Percentiles rank a stretch among this genome's conserved stretches.
Evolutionary conservation across 1,284 basidiomycete genomes (phyloP).

Genomic region (Trichosporon faecale): DNA sequence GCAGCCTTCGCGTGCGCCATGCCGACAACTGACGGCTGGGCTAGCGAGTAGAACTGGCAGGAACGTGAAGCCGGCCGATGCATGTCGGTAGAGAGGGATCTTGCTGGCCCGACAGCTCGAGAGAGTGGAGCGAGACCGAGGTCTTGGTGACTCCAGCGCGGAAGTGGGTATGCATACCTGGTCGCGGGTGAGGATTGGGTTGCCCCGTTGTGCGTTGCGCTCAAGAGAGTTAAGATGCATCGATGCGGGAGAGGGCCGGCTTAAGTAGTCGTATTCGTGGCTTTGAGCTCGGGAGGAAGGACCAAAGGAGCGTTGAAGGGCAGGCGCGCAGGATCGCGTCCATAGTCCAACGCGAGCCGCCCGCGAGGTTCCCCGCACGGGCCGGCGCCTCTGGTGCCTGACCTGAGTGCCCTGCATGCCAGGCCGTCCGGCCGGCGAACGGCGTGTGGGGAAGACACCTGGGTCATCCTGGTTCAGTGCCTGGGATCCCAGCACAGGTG

Average conservation of each 20-base stretch:
- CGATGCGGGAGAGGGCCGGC: background rate
- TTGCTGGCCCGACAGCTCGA: no score
- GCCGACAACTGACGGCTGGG: no score
- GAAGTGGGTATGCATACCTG: background rate
- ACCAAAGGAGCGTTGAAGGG: no score
- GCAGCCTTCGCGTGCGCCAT: no score
- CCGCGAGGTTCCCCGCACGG: slow-evolving; percentile 4
- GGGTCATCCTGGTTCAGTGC: background rate
- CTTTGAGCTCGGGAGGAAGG: no score
- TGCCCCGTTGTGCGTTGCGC: background rate
- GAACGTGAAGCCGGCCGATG: no score
- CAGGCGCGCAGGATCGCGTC: no score
- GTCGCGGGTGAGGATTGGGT: background rate
- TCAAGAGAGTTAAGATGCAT: slow-evolving; percentile 2
- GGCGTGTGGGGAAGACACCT: background rate
- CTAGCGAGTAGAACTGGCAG: no score
- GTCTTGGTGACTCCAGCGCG: background rate
- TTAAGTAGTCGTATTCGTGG: background rate
- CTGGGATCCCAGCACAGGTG: background rate
- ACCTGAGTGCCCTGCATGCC: background rate
- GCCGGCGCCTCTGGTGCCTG: slow-evolving; percentile 8
- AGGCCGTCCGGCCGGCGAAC: background rate
- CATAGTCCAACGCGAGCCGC: no score
- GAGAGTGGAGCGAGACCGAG: no score
- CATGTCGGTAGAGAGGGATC: no score